Base-by-base conservation (phyloP, 192 early-diverging fungal species). In the Dispira simplex region DNA sequence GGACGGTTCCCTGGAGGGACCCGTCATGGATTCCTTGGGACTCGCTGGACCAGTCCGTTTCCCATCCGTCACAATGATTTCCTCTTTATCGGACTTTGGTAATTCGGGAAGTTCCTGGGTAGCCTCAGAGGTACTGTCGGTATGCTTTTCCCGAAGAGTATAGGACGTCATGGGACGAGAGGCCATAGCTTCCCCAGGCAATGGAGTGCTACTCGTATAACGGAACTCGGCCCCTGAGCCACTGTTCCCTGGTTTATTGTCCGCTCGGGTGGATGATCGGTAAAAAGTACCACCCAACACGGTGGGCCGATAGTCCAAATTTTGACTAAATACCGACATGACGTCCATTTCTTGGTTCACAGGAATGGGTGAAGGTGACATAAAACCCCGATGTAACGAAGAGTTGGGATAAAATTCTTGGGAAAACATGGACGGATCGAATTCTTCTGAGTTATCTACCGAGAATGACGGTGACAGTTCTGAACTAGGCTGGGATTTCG, bases 251-350 rank as follows among this genome's bases (percentile, higher is more conserved):
- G 32, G 32, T 39, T 6, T 39, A 39, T 39, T 39, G 1, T 39
- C 32, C 32, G 32, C 32, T 6, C 32, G 32, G 6, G 32, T 39
- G 32, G 32, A 39, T 39, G 32, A 39, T 39, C 32, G 32, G 32
- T 39, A 39, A 51, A 51, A 51, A 1, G 49, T 20, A 23, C 8
- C n/a, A 20, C 26, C 16, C 55, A 14, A 2, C 13, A 26, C 27
- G n/a, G 13, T 44, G 32, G 58, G 58, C 8, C 58, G 58, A 44
- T 60, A 60, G 39, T 60, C 58, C 14, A 60, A 44, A 27, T 60
- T 21, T 16, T 60, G 58, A 21, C 32, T 43, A 27, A 60, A 60
- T 44, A 60, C 21, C 0, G 58, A 60, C 27, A 60, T 43, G 27
- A 8, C 39, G 58, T 60, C 58, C 18, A 27, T 44, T 14, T 28